Conservation (phyloP, 768 basidiomycete genomes). For the Dictyophora rubrovolvata region DNA sequence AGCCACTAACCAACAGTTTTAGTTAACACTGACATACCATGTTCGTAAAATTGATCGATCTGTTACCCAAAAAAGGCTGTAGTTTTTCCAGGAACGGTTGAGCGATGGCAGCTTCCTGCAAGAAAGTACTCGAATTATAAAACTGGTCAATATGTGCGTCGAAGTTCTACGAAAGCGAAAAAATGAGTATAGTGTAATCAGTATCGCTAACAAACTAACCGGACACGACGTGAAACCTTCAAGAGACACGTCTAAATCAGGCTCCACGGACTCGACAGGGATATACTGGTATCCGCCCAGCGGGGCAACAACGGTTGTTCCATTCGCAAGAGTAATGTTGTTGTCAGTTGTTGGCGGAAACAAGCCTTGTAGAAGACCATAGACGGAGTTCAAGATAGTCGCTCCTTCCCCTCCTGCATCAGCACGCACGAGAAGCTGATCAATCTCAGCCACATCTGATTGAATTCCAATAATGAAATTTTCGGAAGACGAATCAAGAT, state of each 20-base stretch:
- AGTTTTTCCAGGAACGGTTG: constrained; percentile 54
- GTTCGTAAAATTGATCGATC: constrained; percentile 57
- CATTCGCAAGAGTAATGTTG: constrained; percentile 55
- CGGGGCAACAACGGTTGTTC: constrained; percentile 46
- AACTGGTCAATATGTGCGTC: constrained; percentile 52
- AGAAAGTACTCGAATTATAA: constrained; percentile 57
- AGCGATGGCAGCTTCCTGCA: constrained; percentile 44
- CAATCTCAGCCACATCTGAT: constrained; percentile 60
- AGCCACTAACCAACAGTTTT: constrained; percentile 13
- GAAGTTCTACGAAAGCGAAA: constrained; percentile 39
- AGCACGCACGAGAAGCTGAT: constrained; percentile 57
- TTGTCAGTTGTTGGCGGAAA: constrained; percentile 45
- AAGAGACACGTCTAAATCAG: constrained; percentile 50
- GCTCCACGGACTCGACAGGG: constrained; percentile 63
- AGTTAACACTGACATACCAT: constrained; percentile 34
- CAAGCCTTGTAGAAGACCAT: constrained; percentile 60
- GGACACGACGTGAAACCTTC: constrained; percentile 58
- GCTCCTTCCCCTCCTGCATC: constrained; percentile 62
- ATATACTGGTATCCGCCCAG: constrained; percentile 71
- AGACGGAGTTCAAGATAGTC: constrained; percentile 56
- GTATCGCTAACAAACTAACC: constrained; percentile 24
- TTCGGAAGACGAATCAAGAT: constrained; percentile 53
- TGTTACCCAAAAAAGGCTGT: constrained; percentile 60
- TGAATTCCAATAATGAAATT: constrained; percentile 60
- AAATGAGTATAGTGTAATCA: neutral